Base-by-base conservation (phyloP, 108 stramenopile species). In the Epithemia pelagica region DNA sequence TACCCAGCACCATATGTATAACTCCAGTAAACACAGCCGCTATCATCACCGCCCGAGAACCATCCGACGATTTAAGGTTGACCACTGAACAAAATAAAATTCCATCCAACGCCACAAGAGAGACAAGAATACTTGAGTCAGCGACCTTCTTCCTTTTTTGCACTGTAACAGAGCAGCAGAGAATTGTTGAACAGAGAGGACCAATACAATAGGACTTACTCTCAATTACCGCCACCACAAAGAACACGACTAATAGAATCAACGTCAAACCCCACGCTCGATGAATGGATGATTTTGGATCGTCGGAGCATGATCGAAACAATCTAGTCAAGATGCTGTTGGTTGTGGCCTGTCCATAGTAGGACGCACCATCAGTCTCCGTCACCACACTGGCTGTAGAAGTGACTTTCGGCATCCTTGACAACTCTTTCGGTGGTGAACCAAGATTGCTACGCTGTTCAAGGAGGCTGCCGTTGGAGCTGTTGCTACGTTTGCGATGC, bases 261-360 rank as follows among this genome's bases (percentile, higher is more conserved):
- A 92, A 68, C 37, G 72, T 81, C 10, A 87, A 72, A 29, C 82
- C 87, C 91, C 91, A 92, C n/a, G 86, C 84, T 66, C 91, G 71
- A 71, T 92, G 91, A 58, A 92, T 82, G 19, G 86, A 84, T 33
- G 82, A 77, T 65, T 70, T 64, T 21, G 89, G 83, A 74, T 93
- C 91, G 18, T 69, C 57, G 30, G 78, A 59, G 69, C 86, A 87
- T 2, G 83, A 82, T 25, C 73, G 56, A 63, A 87, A 87, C 30
- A 84, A 1, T 24, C 24, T 54, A 23, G 56, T 26, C 56, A 58
- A 27, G 21, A 58, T 26, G 56, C 56, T 27, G 21, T 58, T 58
- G 7, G 56, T 58, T n/a, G 56, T 58, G 56, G 26, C 56, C 21
- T 27, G 25, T 58, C 56, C 25, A 27, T 58, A 23, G 21, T 58